Conservation (phyloP, 2,329 filamentous ascomycete species). For the Fusarium sp. region DNA sequence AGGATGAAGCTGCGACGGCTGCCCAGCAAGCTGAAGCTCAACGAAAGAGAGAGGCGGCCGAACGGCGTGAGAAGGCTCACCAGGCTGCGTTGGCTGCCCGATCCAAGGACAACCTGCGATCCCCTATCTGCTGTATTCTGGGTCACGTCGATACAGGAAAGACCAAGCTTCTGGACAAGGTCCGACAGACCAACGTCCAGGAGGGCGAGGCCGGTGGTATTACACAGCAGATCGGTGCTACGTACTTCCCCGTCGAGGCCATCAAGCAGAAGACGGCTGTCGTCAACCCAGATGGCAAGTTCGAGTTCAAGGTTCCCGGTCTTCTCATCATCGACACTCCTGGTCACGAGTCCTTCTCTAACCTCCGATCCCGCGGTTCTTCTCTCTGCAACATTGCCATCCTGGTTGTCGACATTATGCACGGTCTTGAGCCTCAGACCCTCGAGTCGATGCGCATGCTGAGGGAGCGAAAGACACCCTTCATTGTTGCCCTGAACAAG, state of each 20-base stretch:
- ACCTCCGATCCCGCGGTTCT: conserved; percentile 95
- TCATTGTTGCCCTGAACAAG: conserved; percentile 99
- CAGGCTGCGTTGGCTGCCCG: conserved; percentile 92
- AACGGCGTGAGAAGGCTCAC: conserved; percentile 89
- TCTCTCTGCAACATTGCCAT: conserved; percentile 99
- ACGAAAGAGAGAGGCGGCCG: conserved; percentile 90
- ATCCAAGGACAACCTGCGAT: conserved; percentile 94
- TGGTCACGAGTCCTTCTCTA: conserved; percentile 99
- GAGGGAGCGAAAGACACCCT: conserved; percentile 94
- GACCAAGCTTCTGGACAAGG: conserved; percentile 99
- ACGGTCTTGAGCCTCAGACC: conserved; percentile 97
- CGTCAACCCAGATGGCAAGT: conserved; percentile 89
- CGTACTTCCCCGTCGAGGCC: conserved; percentile 97
- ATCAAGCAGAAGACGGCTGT: conserved; percentile 93
- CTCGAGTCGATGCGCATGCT: conserved; percentile 97
- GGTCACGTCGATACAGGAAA: conserved; percentile 99
- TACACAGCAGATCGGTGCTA: conserved; percentile 99
- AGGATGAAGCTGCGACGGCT: conserved; percentile 84
- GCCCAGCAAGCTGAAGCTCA: conserved; percentile 79
- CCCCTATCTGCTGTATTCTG: conserved; percentile 99
- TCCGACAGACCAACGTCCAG: conserved; percentile 98
- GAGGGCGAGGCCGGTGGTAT: conserved; percentile 99
- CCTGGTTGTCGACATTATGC: conserved; percentile 99
- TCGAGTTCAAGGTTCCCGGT: conserved; percentile 98
- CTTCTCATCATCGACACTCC: conserved; percentile 97